These are phyloP conservation scores for Auricularia cornea DNA, from an alignment of 768 basidiomycete species.

Conservation along the genomic window DNA sequence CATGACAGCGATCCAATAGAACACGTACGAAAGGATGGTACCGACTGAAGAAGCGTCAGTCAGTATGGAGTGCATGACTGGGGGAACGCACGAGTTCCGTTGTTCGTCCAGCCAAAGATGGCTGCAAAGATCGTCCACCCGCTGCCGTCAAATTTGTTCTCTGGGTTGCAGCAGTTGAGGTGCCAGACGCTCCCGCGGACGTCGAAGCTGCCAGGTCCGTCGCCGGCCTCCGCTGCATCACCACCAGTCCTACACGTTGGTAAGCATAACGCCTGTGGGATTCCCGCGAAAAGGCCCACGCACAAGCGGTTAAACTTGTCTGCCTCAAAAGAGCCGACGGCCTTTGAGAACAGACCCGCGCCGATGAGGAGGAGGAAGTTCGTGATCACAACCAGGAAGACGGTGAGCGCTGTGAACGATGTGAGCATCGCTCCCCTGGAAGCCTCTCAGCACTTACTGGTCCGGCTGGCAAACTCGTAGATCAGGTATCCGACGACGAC, in stretches of 20 bases:
- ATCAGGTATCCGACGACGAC: slow-evolving; percentile 65
- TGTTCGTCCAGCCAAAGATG: slow-evolving; percentile 85
- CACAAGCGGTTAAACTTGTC: slow-evolving; percentile 53
- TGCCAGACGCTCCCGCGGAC: slow-evolving; percentile 86
- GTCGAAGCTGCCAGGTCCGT: slow-evolving; percentile 78
- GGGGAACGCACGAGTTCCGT: slow-evolving; percentile 47
- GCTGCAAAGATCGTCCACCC: slow-evolving; percentile 82
- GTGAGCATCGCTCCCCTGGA: slow-evolving; percentile 5
- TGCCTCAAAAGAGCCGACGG: slow-evolving; percentile 62
- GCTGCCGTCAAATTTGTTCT: slow-evolving; percentile 37
- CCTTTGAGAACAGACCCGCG: slow-evolving; percentile 82
- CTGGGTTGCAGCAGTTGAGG: slow-evolving; percentile 69
- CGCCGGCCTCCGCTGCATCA: slow-evolving; percentile 55
- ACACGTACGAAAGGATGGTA: slow-evolving; percentile 75
- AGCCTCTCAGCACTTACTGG: slow-evolving; percentile 36
- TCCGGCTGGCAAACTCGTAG: slow-evolving; percentile 70
- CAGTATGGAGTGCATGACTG: background rate
- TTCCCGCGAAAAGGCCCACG: slow-evolving; percentile 3
- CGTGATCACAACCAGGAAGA: slow-evolving; percentile 90
- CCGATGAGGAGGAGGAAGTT: slow-evolving; percentile 90
- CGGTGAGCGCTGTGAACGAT: slow-evolving; percentile 47
- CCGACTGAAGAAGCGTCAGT: slow-evolving; percentile 39
- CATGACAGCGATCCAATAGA: slow-evolving; percentile 87
- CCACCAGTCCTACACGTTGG: slow-evolving; percentile 43
- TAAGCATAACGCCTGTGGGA: slow-evolving; percentile 11